These are phyloP conservation scores for Phytopythium sindhum DNA, from an alignment of 352 stramenopile genomes.

Conservation along the genomic window DNA sequence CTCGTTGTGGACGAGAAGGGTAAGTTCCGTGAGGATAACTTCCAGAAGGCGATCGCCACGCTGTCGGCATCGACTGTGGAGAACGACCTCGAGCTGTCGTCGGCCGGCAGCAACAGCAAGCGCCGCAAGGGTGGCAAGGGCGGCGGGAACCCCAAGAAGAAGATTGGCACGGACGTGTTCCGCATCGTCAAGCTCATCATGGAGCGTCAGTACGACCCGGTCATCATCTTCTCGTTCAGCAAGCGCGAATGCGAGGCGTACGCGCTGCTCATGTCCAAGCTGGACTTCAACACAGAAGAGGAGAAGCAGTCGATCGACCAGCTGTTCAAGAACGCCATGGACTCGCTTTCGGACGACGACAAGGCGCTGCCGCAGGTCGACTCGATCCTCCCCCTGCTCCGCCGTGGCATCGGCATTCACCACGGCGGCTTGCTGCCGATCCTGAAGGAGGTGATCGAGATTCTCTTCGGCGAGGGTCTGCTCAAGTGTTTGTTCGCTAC, in stretches of 20 bases:
- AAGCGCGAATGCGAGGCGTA: constrained; percentile 98
- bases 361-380: constrained; percentile 97
- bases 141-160: constrained; percentile 81
- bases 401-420: constrained; percentile 99
- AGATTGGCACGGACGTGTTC: constrained; percentile 94
- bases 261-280: constrained; percentile 90
- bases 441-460: constrained; percentile 97
- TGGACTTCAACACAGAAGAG: constrained; percentile 97
- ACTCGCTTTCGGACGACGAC: constrained; percentile 96
- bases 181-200: constrained; percentile 99
- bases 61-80: constrained; percentile 56
- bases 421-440: constrained; percentile 99
- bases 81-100: constrained; percentile 73
- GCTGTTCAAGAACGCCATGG: constrained; percentile 98
- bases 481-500: constrained; percentile 99
- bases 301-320: constrained; percentile 97
- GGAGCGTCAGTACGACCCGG: constrained; percentile 95
- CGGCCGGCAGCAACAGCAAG: constrained; percentile 75
- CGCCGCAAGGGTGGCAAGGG: constrained; percentile 45
- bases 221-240: constrained; percentile 99
- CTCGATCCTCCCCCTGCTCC: constrained; percentile 95
- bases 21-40: constrained; percentile 98
- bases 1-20: constrained; percentile 99
- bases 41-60: constrained; percentile 90
- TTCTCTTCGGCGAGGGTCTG: constrained; percentile 92